These are phyloP conservation scores for Lactifluus hygrophoroides DNA, from an alignment of 768 basidiomycete genomes.

Conservation along the genomic window DNA sequence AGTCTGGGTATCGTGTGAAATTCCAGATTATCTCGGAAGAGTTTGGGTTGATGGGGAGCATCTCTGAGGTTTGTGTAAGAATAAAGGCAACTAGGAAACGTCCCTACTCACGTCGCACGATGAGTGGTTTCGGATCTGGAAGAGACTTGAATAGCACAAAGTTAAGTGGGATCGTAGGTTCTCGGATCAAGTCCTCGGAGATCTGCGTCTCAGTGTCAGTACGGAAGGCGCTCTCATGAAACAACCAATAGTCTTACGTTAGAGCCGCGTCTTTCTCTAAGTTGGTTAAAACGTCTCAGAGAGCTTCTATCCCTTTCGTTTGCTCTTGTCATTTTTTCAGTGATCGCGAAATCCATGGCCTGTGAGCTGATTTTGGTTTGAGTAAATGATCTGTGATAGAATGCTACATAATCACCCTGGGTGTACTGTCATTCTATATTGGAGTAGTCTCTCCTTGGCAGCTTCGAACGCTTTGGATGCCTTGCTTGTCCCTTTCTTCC, in stretches of 20 bases:
- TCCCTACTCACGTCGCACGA: neutral
- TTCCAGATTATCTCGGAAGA: slow-evolving; percentile 1
- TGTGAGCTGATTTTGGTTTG: neutral
- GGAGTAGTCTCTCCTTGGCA: neutral
- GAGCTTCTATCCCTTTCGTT: neutral
- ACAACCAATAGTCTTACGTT: neutral
- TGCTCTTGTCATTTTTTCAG: neutral
- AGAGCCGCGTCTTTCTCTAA: neutral
- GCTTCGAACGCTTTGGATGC: neutral
- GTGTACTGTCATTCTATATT: neutral
- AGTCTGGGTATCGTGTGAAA: neutral
- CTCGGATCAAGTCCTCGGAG: neutral
- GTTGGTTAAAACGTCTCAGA: neutral
- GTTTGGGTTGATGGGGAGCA: neutral
- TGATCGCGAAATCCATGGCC: neutral
- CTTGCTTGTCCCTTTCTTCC: neutral
- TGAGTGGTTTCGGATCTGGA: neutral
- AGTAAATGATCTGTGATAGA: too few species aligned
- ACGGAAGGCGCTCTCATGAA: neutral
- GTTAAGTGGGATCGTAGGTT: neutral
- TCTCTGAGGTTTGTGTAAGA: neutral
- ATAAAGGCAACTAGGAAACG: neutral
- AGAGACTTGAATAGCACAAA: neutral
- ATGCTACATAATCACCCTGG: neutral
- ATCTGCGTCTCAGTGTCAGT: neutral